Evolutionary conservation across 352 stramenopile species (phyloP), one percentile per base, ranked within the genome.

Genomic region (Globisporangium apiculatum): DNA sequence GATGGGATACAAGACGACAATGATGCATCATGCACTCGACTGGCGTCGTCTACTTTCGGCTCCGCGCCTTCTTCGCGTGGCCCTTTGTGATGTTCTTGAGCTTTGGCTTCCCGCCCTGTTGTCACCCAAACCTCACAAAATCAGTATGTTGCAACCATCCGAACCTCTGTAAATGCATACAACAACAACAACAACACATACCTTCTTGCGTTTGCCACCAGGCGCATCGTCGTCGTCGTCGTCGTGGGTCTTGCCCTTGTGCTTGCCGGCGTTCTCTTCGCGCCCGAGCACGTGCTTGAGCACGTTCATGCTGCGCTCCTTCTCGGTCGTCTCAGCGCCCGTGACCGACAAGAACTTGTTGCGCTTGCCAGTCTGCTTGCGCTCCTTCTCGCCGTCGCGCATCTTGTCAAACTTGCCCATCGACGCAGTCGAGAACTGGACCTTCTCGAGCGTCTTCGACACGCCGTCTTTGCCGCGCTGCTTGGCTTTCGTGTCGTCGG

Each of bases 381-480:
- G 79, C 66, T 97, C 88, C 14, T 80, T 82, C 74, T 98, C 94
- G 46, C 91, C 92, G 46, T 95, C 76, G 46, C 89, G 73, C 83
- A 95, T 94, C 65, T 95, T 93, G 73, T 98, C 92, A 69, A 98
- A 98, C 61, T 95, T 96, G 59, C 94, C 94, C 68, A 98, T 86
- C 2, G 89, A 97, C 15, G 94, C 92, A 4, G 92, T 98, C 17
- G 89, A 94, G 55, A 89, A 86, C 69, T 98, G 92, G 55, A 96
- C 95, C 56, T 95, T 95, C 54, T 86, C 71, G 15, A 98, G 71
- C 43, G 90, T 92, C 64, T 88, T 83, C 31, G 68, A 71, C n/a
- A 87, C 96, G 55, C 83, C 94, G 45, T 86, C 88, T 66, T 97
- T 97, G 41, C 91, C 91, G 43, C 91, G 76, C 70, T 96, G 76